Evolutionary conservation across 2,329 filamentous ascomycete species (phyloP), one percentile per base, ranked within the genome.

Genomic region (Hymenotorrendiella dingleyae): DNA sequence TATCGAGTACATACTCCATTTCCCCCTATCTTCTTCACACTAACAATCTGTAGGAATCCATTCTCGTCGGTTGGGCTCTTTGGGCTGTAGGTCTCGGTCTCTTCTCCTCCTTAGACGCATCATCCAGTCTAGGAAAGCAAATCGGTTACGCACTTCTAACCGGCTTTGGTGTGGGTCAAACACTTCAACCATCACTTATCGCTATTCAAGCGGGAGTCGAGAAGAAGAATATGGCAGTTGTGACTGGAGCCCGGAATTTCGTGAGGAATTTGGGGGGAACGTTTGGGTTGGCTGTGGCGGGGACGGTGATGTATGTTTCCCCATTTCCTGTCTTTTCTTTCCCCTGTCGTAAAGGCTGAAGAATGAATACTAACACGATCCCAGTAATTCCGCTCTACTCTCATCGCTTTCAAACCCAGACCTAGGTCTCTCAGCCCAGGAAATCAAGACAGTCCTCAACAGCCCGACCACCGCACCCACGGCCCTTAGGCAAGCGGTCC

Each of bases 71-170:
- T 0, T 76, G 70, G 71, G 47, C 67, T 0, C 63, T 67, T 43
- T 76, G 72, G 73, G 69, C 71, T 3, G 54, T 73, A 16, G 72
- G 72, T 0, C 65, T 75, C 4, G 73, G 72, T 1, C 60, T 76
- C 0, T 71, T 74, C 62, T 74, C 71, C 0, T 76, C 72, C 0
- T 59, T 76, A 0, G 65, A 74, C 45, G 61, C 70, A 42, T 58
- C 56, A 0, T 69, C 73, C 0, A 66, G 69, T 0, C 46, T 77
- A 0, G 73, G 64, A 2, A 76, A 75, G 45, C 72, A 76, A 46
- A 68, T 78, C 32, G 73, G 74, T 2, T 78, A 75, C 48, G 68
- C 66, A 0, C 54, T 77, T 7, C 56, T 78, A 16, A 75, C 73
- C 16, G 69, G 71, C 27, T 61, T 72, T 0, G 72, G 72, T 1